Evolutionary conservation across 1,284 basidiomycete species (phyloP), one percentile per base, ranked within the genome.

Genomic region (Cutaneotrichosporon dermatis): DNA sequence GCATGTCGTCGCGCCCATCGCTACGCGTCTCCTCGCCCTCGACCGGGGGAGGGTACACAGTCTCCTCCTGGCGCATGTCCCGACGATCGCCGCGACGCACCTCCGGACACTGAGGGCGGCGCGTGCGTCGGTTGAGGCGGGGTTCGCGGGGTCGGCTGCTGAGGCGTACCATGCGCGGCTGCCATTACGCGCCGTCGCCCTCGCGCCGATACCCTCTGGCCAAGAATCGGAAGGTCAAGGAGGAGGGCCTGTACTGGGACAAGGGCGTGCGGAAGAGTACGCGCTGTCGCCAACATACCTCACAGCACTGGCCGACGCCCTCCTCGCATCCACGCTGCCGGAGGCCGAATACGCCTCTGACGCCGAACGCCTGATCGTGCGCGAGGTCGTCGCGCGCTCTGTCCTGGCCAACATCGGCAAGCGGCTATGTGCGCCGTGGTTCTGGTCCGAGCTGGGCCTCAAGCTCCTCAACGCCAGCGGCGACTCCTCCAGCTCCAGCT

Each of bases 341-440:
- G 56, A 64, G 0, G 51, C 67, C 12, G 78, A 80, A 53, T 77
- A 72, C 57, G 61, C 59, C 8, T 66, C 78, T 0, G 66, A 70
- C 9, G 68, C 75, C 4, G 76, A 80, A 54, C 69, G 75, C 2
- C 54, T 71, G 5, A 75, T 81, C 53, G 66, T 76, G 3, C 64
- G 78, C 36, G 80, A 82, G 58, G 69, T 81, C 12, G 11, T 82
- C 8, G 75, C 76, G 3, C 71, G 76, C 40, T 66, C 70, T 13
- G 69, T 81, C 7, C 68, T 81, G 5, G 71, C 66, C 0, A 66
- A 62, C 4, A 61, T 79, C 6, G 69, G 74, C 7, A 63, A 66
- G 50, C 69, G 75, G n/a, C 65, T 80, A 37, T 61, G 67, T 2
- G 71, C 78, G 49, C 71, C 73, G 12, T 79, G 77, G 78, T 80